Percentiles rank a stretch among this genome's conserved stretches.
Conservation (phyloP, 129 eudicot genomes). For the Heracleum sosnowskyi region DNA sequence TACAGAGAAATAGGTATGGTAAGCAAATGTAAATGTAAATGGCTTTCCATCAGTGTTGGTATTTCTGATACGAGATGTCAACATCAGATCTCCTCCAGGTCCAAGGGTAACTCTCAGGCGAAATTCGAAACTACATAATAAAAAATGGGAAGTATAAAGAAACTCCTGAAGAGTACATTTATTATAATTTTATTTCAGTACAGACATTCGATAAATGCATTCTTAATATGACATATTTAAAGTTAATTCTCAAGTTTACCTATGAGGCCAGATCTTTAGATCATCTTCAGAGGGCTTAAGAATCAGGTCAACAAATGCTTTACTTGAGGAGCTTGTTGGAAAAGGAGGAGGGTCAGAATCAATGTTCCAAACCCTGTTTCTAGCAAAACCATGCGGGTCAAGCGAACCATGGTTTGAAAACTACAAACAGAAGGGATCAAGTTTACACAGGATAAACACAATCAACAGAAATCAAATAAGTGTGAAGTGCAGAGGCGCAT, state of each 20-base stretch:
- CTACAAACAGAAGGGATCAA: constrained; percentile 35
- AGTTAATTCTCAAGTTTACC: constrained; percentile 29
- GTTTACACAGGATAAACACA: constrained; percentile 12
- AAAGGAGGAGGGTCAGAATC: constrained; percentile 47
- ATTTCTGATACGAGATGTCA: constrained; percentile 77
- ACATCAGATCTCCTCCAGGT: constrained; percentile 74
- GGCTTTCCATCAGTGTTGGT: constrained; percentile 61
- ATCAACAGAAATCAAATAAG: constrained; percentile 11
- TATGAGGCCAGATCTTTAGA: constrained; percentile 80
- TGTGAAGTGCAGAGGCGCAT: constrained; percentile 14
- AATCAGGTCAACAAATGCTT: constrained; percentile 62
- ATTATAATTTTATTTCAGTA: not conserved
- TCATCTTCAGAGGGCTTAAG: constrained; percentile 76
- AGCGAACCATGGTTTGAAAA: constrained; percentile 60
- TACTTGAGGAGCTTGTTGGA: constrained; percentile 29
- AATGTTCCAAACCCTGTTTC: constrained; percentile 71
- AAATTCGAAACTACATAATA: constrained; percentile 61
- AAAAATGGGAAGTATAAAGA: not conserved
- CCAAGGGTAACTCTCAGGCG: constrained; percentile 73
- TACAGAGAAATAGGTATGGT: constrained; percentile 86
- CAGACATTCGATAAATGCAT: not conserved
- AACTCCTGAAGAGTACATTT: not conserved
- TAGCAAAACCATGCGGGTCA: constrained; percentile 84
- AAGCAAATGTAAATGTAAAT: constrained; percentile 70
- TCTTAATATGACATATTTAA: not conserved